Percentiles rank a stretch among this genome's conserved stretches.
Conservation (phyloP, 257 asterid species). For the Gentiana dahurica region DNA sequence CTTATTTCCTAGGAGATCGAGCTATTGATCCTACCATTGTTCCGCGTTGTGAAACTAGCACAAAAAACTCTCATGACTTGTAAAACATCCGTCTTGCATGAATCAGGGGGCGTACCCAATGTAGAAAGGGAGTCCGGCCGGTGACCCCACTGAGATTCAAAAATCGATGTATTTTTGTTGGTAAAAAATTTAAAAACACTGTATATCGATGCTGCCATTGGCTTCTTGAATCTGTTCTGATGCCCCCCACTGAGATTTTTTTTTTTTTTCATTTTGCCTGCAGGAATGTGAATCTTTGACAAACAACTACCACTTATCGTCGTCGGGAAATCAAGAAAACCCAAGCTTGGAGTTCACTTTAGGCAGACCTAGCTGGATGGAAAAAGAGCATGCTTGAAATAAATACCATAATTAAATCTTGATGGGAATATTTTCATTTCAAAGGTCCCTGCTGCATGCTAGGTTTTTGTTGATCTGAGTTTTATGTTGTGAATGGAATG, state of each 20-base stretch:
- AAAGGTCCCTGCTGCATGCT: too few species aligned
- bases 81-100: too few species aligned
- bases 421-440: neutral
- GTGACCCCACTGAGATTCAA: too few species aligned
- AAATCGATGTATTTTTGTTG: too few species aligned
- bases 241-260: neutral
- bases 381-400: conserved; percentile 22
- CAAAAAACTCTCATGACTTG: too few species aligned
- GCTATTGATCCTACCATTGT: too few species aligned
- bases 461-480: neutral
- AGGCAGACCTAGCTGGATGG: conserved; percentile 42
- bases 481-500: conserved; percentile 4
- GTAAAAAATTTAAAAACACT: neutral
- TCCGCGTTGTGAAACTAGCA: too few species aligned
- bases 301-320: conserved; percentile 22
- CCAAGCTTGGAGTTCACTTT: conserved; percentile 47
- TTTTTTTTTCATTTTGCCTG: conserved; percentile 1
- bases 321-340: conserved; percentile 21
- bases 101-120: too few species aligned
- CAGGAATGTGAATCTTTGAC: conserved; percentile 34
- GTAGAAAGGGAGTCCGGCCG: too few species aligned
- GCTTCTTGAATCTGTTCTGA: neutral
- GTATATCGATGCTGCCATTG: neutral
- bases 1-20: too few species aligned
- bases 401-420: conserved; percentile 3